phyloP scores from a whole-genome alignment of 2,329 filamentous ascomycete species.

The Westerdykella sp. region DNA sequence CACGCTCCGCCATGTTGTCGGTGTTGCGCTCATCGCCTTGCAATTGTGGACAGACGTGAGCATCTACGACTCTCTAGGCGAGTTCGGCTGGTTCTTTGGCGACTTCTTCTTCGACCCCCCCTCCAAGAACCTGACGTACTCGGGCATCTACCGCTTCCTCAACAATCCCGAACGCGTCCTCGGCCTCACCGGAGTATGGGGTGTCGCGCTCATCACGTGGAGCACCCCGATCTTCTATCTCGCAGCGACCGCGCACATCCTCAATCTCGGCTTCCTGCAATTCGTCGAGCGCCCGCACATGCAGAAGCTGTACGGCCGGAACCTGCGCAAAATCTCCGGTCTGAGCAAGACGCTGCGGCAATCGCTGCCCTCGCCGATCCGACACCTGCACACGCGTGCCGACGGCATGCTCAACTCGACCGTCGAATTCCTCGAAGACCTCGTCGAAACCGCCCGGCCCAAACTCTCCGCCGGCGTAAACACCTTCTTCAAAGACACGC shows the following conservation, averaged over 20 bases:
- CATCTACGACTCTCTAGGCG: slow-evolving; percentile 90
- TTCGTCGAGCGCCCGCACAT: slow-evolving; percentile 95
- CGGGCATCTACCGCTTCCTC: slow-evolving; percentile 93
- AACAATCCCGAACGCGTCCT: slow-evolving; percentile 96
- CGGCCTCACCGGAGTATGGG: slow-evolving; percentile 92
- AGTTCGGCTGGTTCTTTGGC: slow-evolving; percentile 98
- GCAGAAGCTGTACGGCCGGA: slow-evolving; percentile 90
- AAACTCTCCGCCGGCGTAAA: slow-evolving; percentile 82
- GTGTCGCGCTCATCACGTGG: slow-evolving; percentile 86
- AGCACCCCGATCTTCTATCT: slow-evolving; percentile 81
- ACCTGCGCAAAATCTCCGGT: slow-evolving; percentile 78
- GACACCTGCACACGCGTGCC: slow-evolving; percentile 76
- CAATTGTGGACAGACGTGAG: slow-evolving; percentile 91
- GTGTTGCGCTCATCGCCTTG: slow-evolving; percentile 70
- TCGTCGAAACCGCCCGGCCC: slow-evolving; percentile 76
- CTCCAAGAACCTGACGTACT: slow-evolving; percentile 78
- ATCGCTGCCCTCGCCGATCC: slow-evolving; percentile 75
- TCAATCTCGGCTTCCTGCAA: slow-evolving; percentile 82
- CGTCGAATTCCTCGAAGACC: slow-evolving; percentile 82
- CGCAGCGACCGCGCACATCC: slow-evolving; percentile 75
- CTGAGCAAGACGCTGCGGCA: slow-evolving; percentile 86
- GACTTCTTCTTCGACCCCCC: slow-evolving; percentile 96
- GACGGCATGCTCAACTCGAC: slow-evolving; percentile 84
- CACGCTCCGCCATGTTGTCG: slow-evolving; percentile 80
- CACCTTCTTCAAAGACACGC: slow-evolving; percentile 81